Evolutionary conservation across 352 stramenopile genomes (phyloP).

Genomic region (Globisporangium parvum): DNA sequence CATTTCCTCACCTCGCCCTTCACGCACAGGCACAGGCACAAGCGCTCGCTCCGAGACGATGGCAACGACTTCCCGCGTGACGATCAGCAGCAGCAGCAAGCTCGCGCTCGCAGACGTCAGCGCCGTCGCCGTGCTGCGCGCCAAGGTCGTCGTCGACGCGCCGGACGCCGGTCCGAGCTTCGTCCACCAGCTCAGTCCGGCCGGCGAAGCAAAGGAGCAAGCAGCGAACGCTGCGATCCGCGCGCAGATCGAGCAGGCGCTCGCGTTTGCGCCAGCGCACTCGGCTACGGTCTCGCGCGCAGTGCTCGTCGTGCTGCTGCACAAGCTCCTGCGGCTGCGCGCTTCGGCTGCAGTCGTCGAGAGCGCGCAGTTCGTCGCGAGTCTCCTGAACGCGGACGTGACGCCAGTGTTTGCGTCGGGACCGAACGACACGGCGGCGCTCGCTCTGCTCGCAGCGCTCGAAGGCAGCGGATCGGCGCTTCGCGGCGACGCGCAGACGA

Average conservation of each 20-base stretch:
- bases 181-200: conserved; percentile 3
- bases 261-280: conserved; percentile 8
- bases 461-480: conserved; percentile 25
- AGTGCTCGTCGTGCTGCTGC: conserved; percentile 24
- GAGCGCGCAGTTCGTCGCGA: conserved; percentile 38
- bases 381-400: conserved; percentile 58
- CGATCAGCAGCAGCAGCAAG: conserved; percentile 37
- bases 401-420: conserved; percentile 24
- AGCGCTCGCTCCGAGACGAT: no score
- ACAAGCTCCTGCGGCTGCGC: conserved; percentile 19
- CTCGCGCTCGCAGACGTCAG: conserved; percentile 60
- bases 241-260: conserved; percentile 9
- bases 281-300: conserved; percentile 13
- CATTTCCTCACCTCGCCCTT: neutral
- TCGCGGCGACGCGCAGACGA: conserved; percentile 8
- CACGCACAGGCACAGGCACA: no score
- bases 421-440: conserved; percentile 17
- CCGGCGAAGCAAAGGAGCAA: conserved; percentile 7
- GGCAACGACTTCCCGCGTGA: conserved; percentile 39
- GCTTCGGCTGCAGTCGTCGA: conserved; percentile 20
- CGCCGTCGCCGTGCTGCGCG: conserved; percentile 42
- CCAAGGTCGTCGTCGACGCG: conserved; percentile 33
- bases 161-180: neutral
- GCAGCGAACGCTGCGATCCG: conserved; percentile 9
- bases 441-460: conserved; percentile 21